Conservation (phyloP, 768 basidiomycete genomes). For the Leccinum subgranulosum region DNA sequence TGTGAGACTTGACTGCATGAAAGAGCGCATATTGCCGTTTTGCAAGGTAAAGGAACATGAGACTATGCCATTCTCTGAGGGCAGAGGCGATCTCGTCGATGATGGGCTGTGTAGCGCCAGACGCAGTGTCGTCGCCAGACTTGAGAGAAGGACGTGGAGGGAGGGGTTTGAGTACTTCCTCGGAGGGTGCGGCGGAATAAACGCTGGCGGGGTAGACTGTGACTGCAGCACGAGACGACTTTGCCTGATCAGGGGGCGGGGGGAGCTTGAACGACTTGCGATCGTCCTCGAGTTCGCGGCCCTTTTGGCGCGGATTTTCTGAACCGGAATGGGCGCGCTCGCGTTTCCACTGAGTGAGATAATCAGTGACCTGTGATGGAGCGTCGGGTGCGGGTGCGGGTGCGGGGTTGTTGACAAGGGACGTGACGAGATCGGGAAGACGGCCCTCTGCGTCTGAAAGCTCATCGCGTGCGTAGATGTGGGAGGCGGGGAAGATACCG, state of each 20-base stretch:
- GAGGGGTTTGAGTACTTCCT: constrained; percentile 64
- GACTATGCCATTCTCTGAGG: constrained; percentile 90
- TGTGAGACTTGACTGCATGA: constrained; percentile 79
- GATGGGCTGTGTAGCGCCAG: constrained; percentile 81
- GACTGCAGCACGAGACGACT: constrained; percentile 66
- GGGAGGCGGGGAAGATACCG: constrained; percentile 90
- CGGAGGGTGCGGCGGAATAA: constrained; percentile 69
- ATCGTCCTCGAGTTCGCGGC: constrained; percentile 49
- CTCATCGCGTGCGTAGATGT: constrained; percentile 84
- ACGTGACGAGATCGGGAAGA: constrained; percentile 69
- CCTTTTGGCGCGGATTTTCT: constrained; percentile 41
- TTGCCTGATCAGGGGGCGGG: constrained; percentile 73
- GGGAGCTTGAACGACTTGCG: constrained; percentile 70
- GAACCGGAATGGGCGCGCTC: constrained; percentile 27
- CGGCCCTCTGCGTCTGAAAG: constrained; percentile 85
- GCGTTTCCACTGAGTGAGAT: constrained; percentile 44
- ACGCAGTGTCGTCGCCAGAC: constrained; percentile 89
- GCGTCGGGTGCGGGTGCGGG: constrained; percentile 29
- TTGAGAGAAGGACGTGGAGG: constrained; percentile 94
- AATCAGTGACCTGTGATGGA: constrained; percentile 43
- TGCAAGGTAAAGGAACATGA: constrained; percentile 90
- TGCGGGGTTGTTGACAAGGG: constrained; percentile 40
- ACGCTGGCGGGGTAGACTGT: constrained; percentile 73
- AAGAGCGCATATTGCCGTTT: constrained; percentile 89
- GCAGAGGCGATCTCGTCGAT: constrained; percentile 98